Conservation (phyloP, 192 early-diverging fungal genomes). For the Coemansia sp. region DNA sequence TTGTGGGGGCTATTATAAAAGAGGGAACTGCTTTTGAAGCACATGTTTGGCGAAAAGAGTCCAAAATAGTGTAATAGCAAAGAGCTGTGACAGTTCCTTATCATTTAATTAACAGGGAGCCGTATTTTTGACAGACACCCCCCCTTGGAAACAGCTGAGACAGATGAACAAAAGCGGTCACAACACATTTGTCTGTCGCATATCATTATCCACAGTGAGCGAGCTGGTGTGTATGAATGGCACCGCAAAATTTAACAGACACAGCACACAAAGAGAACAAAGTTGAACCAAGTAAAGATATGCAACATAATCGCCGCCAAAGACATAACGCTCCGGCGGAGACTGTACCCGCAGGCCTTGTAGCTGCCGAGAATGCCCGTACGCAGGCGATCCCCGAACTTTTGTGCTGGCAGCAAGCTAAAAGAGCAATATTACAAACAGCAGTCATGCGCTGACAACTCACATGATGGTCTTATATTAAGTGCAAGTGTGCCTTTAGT, state of each 20-base stretch:
- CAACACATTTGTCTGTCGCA: background rate
- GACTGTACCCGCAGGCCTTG: background rate
- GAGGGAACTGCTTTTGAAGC: too few relatives aligned
- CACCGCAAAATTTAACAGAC: background rate
- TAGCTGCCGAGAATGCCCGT: background rate
- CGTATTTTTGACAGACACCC: too few relatives aligned
- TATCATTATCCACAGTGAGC: background rate
- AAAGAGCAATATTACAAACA: background rate
- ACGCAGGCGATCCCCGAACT: background rate
- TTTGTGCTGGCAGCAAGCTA: background rate
- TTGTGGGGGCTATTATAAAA: too few relatives aligned
- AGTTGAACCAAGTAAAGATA: background rate
- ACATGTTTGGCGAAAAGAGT: too few relatives aligned
- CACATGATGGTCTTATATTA: background rate
- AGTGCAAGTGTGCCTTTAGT: background rate
- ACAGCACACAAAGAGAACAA: background rate
- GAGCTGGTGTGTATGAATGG: background rate
- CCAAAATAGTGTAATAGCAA: too few relatives aligned
- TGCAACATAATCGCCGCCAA: slow-evolving; percentile 3
- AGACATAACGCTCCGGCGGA: background rate
- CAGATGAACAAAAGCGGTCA: slow-evolving; percentile 5
- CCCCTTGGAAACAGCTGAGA: background rate
- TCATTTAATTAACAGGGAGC: too few relatives aligned
- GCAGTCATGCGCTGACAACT: background rate
- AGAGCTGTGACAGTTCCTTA: too few relatives aligned